Percentiles rank a stretch among this genome's conserved stretches.
phyloP scores from a whole-genome alignment of 305 asterid species.

The Withania somnifera region DNA sequence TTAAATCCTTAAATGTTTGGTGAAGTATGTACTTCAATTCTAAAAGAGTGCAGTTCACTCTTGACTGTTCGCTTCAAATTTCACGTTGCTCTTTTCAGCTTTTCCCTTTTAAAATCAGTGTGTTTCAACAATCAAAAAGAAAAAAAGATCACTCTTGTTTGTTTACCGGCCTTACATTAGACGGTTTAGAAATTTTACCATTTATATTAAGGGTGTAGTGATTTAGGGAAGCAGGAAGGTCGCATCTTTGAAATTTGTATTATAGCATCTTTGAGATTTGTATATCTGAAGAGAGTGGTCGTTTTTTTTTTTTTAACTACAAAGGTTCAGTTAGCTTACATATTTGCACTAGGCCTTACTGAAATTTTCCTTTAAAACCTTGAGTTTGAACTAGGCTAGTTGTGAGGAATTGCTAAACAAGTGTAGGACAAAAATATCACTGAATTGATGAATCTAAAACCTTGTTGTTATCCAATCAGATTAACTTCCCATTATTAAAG shows the following conservation, averaged over 20 bases:
- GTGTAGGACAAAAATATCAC: background rate
- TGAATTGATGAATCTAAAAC: background rate
- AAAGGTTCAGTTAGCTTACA: background rate
- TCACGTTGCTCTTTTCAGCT: background rate
- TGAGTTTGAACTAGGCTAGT: background rate
- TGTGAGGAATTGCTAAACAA: background rate
- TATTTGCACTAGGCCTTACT: background rate
- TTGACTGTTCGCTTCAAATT: background rate
- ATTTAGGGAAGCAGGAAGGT: background rate
- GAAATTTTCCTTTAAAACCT: background rate
- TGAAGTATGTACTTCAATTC: background rate
- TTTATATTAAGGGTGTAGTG: background rate
- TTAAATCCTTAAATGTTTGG: background rate
- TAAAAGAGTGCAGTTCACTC: background rate
- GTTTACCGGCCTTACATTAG: background rate
- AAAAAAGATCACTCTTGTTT: background rate
- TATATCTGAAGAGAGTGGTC: background rate
- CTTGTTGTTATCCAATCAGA: background rate
- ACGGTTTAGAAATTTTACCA: background rate
- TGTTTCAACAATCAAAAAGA: too few relatives aligned
- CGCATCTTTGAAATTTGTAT: background rate
- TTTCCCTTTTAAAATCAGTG: background rate
- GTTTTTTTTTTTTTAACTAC: background rate
- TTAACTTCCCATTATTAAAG: background rate
- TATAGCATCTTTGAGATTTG: background rate